Evolutionary conservation across 106 monocot species (phyloP), one percentile per base, ranked within the genome.

Genomic region (Platanthera zijinensis): DNA sequence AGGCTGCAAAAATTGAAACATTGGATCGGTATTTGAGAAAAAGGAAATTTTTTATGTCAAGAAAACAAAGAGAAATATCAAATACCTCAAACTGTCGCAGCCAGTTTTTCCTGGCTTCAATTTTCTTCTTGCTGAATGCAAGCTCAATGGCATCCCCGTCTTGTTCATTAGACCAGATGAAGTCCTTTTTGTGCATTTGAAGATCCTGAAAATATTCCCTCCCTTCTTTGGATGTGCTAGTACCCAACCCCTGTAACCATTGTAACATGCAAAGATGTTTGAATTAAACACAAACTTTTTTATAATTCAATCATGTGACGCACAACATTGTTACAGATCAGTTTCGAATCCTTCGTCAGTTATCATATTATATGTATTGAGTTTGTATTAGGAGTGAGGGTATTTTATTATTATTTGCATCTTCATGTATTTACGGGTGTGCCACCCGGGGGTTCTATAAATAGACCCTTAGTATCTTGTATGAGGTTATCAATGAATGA

Each of bases 61-160:
- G n/a, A n/a, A n/a, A n/a, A n/a, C n/a, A 51, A 74, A 52, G 10
- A 78, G 6, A 21, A 2, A 22, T 70, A 69, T 18, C 4, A 5
- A 47, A 71, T 87, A 94, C 97, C 89, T 92, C 92, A 85, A 88
- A 94, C 46, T 99, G 91, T 1, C 90, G 84, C 22, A 99, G 89
- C 97, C 97, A 99, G n/a, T 82, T 85, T 53, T 99, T 99, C 73
- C 97, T 91, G 39, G 81, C 91, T 57, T 92, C 90, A 78, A 99
- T 94, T 63, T 94, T 94, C 61, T 99, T 99, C 84, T 94, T 99
- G 79, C 97, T 94, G 79, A 99, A 94, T 75, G 97, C 97, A 51
- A 99, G 61, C 30, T 99, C 97, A 73, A 94, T 99, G 32, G 91
- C 87, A 78, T 94, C 86, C 13, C 86, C 89, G 78, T 99, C 97